Evolutionary conservation across 345 rosid species (phyloP).

Genomic region (Rubroshorea leprosula): DNA sequence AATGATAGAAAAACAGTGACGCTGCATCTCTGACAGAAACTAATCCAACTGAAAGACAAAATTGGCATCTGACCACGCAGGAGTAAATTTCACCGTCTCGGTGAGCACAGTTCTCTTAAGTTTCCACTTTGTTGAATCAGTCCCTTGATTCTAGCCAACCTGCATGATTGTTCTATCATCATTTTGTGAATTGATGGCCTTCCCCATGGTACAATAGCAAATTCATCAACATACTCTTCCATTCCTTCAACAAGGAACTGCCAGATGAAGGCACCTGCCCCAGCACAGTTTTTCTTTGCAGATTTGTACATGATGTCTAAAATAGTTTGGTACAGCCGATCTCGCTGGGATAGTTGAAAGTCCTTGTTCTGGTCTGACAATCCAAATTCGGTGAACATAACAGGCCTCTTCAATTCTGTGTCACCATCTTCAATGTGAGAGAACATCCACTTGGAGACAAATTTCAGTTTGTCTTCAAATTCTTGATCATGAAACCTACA

Average conservation of each 20-base stretch:
- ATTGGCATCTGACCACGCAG: background rate
- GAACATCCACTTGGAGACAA: constrained; percentile 67
- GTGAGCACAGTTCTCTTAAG: constrained; percentile 43
- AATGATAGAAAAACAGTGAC: too few relatives aligned
- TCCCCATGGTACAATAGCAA: constrained; percentile 20
- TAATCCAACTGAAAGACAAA: too few relatives aligned
- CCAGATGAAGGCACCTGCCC: constrained; percentile 19
- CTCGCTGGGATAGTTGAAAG: constrained; percentile 49
- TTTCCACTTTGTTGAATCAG: constrained; percentile 23
- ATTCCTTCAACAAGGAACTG: constrained; percentile 14
- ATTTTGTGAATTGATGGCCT: constrained; percentile 49
- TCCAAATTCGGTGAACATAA: constrained; percentile 83
- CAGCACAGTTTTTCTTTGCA: constrained; percentile 12
- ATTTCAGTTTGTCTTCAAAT: constrained; percentile 60
- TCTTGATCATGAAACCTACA: constrained; percentile 57
- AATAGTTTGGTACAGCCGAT: background rate
- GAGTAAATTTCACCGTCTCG: background rate
- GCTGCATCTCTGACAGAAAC: too few relatives aligned
- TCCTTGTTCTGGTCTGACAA: constrained; percentile 66
- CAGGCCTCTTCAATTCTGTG: constrained; percentile 66
- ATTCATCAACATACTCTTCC: constrained; percentile 4
- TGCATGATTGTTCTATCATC: constrained; percentile 61
- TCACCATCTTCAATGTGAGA: constrained; percentile 94
- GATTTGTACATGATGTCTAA: constrained; percentile 14
- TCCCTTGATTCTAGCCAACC: constrained; percentile 46